phyloP scores from a whole-genome alignment of 805 yeast species.

The Candida qinlingensis region DNA sequence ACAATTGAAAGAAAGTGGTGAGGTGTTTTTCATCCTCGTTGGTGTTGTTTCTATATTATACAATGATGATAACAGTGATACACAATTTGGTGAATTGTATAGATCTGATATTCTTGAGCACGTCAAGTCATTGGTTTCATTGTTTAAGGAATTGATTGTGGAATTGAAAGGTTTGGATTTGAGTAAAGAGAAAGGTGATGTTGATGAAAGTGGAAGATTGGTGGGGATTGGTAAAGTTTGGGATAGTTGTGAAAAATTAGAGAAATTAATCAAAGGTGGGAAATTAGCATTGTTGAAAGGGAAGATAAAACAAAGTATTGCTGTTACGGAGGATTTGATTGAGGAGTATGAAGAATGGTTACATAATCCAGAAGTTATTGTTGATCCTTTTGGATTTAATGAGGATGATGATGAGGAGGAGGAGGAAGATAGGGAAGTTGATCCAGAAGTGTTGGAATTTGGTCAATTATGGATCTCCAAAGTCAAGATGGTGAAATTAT shows the following conservation, averaged over 20 bases:
- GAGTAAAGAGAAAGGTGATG: constrained; percentile 12
- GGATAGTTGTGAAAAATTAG: constrained; percentile 55
- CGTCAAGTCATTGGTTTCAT: constrained; percentile 14
- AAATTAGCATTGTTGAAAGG: constrained; percentile 46
- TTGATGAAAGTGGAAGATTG: constrained; percentile 37
- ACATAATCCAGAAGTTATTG: constrained; percentile 45
- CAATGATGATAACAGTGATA: constrained; percentile 8
- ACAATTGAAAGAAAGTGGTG: constrained; percentile 42
- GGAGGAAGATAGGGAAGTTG: constrained; percentile 24
- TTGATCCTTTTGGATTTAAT: constrained; percentile 48
- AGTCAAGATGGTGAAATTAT: constrained; percentile 49
- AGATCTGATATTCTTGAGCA: constrained; percentile 17
- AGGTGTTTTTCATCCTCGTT: constrained; percentile 38
- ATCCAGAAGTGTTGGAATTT: constrained; percentile 33
- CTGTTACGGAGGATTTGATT: constrained; percentile 54
- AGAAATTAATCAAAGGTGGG: constrained; percentile 40
- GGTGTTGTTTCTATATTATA: constrained; percentile 39
- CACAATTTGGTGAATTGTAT: constrained; percentile 26
- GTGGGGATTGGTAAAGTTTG: constrained; percentile 64
- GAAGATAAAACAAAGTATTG: constrained; percentile 39
- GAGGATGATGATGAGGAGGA: constrained; percentile 28
- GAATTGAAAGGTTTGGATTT: constrained; percentile 22
- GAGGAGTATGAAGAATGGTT: constrained; percentile 68
- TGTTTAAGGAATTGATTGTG: constrained; percentile 17
- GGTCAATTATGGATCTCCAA: constrained; percentile 47